Base-by-base conservation (phyloP, 306 rosid species). In the Urtica urens region DNA sequence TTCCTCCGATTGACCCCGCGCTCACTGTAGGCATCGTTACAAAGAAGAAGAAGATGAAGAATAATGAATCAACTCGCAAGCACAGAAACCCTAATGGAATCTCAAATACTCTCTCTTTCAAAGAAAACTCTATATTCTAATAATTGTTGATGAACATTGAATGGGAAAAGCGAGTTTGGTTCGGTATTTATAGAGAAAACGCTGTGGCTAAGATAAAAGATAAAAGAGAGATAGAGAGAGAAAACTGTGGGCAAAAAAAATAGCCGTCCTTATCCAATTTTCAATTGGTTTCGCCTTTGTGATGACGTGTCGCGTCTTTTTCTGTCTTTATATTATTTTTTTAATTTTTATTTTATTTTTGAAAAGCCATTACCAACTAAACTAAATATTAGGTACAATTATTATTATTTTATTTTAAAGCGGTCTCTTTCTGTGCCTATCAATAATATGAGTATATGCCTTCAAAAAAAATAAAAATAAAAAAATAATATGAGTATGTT, bases 1-100 rank as follows among this genome's bases (percentile, higher is more conserved):
- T 69, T 0, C 80, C 72, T 37, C 80, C 71, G 50, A 82, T 44
- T 23, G 77, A 12, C 3, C 80, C 94, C 54, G 78, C 58, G 68
- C 72, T 63, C 6, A 74, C 68, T 39, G 86, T 70, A 3, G 78
- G 70, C 92, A 77, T 79, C 21, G 50, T 6, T 18, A 13, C 14
- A 23, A 45, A 22, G 31, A 46, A 35, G 40, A 35, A 35, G 39
- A 35, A 35, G 40, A 35, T 35, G 11, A 28, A 28, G 4, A 4
- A 28, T 4, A 28, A 16, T 10, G 40, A 35, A 3, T 35, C 14
- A 35, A 28, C 65, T 51, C 62, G 57, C 51, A 19, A 29, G 70
- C 33, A 46, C 63, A 12, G 44, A 9, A 46, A 10, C 7, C n/a
- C 31, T 43, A 37, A 55, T 28, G 9, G 28, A 44, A n/a, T 34